Evolutionary conservation across 768 basidiomycete species (phyloP).

Genomic region (Cubamyces sp.): DNA sequence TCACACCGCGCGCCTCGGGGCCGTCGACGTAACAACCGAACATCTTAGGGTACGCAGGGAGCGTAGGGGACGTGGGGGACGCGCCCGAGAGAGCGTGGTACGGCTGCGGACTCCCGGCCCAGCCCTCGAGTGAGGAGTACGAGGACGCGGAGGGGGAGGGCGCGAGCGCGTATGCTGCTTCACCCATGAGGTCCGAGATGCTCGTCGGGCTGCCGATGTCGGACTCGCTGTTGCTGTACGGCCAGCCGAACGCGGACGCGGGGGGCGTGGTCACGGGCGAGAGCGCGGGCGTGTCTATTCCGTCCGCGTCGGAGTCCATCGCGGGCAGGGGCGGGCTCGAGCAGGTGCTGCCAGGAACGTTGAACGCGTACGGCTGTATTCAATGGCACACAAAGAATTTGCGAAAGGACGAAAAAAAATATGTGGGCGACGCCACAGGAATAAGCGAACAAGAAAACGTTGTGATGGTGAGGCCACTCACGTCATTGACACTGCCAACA

Average conservation of each 20-base stretch:
- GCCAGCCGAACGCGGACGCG: constrained; percentile 8
- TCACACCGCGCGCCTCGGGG: constrained; percentile 24
- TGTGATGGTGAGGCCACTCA: constrained; percentile 19
- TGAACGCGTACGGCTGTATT: constrained; percentile 11
- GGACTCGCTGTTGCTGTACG: background rate
- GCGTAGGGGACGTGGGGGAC: constrained; percentile 22
- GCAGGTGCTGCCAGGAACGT: constrained; percentile 8
- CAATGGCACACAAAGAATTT: no score
- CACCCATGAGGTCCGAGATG: constrained; percentile 19
- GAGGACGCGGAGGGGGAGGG: constrained; percentile 29
- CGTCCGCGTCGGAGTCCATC: constrained; percentile 23
- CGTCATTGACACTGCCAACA: constrained; percentile 16
- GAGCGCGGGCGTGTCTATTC: constrained; percentile 20
- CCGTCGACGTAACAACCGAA: constrained; percentile 24
- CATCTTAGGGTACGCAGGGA: constrained; percentile 1
- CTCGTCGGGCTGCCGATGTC: constrained; percentile 14
- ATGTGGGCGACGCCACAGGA: constrained; percentile 4
- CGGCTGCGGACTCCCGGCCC: constrained; percentile 30
- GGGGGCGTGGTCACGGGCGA: constrained; percentile 18
- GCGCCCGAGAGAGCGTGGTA: constrained; percentile 6
- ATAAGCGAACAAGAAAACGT: constrained; percentile 14
- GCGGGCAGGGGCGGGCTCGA: constrained; percentile 21
- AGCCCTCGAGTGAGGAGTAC: constrained; percentile 36
- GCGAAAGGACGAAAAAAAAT: background rate
- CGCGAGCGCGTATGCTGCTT: constrained; percentile 11